Percentiles rank a stretch among this genome's conserved stretches.
Conservation (phyloP, 192 early-diverging fungal species). For the Phlyctochytrium arcticum region DNA sequence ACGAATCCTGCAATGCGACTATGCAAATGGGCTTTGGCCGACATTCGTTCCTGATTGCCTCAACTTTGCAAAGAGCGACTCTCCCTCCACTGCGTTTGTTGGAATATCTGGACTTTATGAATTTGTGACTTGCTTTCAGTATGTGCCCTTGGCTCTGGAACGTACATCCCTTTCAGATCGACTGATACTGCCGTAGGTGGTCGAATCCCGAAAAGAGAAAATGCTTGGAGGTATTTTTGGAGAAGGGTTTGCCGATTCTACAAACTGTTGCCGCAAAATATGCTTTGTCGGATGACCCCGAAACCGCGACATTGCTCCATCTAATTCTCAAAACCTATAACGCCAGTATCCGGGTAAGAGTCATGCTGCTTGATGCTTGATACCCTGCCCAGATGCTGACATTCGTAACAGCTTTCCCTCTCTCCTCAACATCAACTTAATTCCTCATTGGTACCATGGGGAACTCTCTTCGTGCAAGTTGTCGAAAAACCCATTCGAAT, state of each 20-base stretch:
- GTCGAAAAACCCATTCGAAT: slow-evolving; percentile 16
- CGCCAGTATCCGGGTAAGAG: slow-evolving; percentile 56
- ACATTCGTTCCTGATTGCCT: slow-evolving; percentile 66
- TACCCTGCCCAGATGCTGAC: too few species aligned
- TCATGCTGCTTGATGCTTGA: not conserved
- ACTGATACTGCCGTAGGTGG: slow-evolving; percentile 46
- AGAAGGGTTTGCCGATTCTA: slow-evolving; percentile 70
- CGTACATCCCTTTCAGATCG: slow-evolving; percentile 11
- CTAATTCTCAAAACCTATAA: slow-evolving; percentile 79
- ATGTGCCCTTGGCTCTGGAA: slow-evolving; percentile 25
- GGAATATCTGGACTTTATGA: slow-evolving; percentile 78
- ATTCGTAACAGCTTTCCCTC: slow-evolving; percentile 43
- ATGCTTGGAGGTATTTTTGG: slow-evolving; percentile 66
- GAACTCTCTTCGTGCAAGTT: slow-evolving; percentile 78
- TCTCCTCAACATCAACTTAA: slow-evolving; percentile 60
- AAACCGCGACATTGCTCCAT: slow-evolving; percentile 84
- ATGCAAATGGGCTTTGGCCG: slow-evolving; percentile 67
- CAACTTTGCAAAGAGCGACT: slow-evolving; percentile 58
- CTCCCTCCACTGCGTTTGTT: slow-evolving; percentile 63
- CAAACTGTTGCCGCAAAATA: slow-evolving; percentile 72
- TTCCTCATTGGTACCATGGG: slow-evolving; percentile 79
- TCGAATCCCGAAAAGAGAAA: slow-evolving; percentile 55
- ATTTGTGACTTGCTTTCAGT: slow-evolving; percentile 75
- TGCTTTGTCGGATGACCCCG: slow-evolving; percentile 53
- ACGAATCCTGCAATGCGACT: slow-evolving; percentile 73